These are phyloP conservation scores for Pythium graminicola DNA, from an alignment of 352 stramenopile genomes.

Conservation along the genomic window DNA sequence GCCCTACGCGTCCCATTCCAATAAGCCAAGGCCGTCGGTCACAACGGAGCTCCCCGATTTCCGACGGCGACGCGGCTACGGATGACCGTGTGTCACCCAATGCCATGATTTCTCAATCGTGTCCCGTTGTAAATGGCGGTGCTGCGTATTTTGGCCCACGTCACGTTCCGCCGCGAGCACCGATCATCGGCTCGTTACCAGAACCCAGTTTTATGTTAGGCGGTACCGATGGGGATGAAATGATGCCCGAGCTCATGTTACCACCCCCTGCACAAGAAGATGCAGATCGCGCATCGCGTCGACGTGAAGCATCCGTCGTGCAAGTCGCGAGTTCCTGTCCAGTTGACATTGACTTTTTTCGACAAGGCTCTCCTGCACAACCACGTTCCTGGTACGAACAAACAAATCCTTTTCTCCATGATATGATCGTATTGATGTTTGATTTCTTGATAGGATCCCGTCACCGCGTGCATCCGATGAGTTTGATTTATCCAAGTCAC, in stretches of 20 bases:
- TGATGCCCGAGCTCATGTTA: conserved; percentile 56
- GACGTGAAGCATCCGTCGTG: conserved; percentile 37
- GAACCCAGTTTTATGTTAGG: conserved; percentile 48
- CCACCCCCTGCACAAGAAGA: conserved; percentile 38
- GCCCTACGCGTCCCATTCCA: conserved; percentile 41
- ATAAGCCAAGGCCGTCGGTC: conserved; percentile 38
- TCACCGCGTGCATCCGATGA: conserved; percentile 40
- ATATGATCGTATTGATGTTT: too few relatives aligned
- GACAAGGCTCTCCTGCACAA: conserved; percentile 27
- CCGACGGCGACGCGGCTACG: neutral
- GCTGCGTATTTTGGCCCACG: conserved; percentile 19
- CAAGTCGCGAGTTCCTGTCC: conserved; percentile 71
- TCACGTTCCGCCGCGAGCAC: conserved; percentile 37
- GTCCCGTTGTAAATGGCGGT: conserved; percentile 32
- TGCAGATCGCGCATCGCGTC: conserved; percentile 6
- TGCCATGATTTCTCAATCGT: conserved; percentile 50
- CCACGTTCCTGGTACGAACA: conserved; percentile 36
- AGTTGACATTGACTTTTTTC: conserved; percentile 53
- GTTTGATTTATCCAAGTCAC: conserved; percentile 67
- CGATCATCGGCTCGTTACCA: conserved; percentile 53
- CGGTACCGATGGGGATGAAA: conserved; percentile 22
- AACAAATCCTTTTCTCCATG: too few relatives aligned
- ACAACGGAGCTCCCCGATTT: conserved; percentile 33
- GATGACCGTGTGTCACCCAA: conserved; percentile 18
- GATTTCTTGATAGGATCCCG: conserved; percentile 4